Conservation (phyloP, 2,329 filamentous ascomycete species). For the Paraphaeosphaeria sporulosa region DNA sequence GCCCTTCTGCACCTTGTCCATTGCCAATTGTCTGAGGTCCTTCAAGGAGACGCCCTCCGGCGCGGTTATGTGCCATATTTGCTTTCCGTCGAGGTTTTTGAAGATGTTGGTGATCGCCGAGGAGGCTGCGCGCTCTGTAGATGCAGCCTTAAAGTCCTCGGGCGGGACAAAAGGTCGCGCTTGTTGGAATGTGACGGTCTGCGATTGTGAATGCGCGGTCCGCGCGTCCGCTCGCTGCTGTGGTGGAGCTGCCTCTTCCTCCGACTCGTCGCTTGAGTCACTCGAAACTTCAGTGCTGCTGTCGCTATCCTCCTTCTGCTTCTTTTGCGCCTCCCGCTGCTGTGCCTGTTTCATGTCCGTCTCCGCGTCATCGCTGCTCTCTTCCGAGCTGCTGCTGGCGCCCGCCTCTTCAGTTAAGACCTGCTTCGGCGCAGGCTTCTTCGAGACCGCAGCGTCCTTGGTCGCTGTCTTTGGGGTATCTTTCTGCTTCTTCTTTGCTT, state of each 20-base stretch:
- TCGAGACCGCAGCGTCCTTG: conserved; percentile 22
- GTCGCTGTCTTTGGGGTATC: conserved; percentile 16
- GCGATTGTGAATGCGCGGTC: conserved; percentile 28
- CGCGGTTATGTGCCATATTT: conserved; percentile 82
- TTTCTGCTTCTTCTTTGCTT: conserved; percentile 19
- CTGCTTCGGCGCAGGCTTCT: conserved; percentile 31
- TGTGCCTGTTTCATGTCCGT: conserved; percentile 28
- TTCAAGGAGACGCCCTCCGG: conserved; percentile 74
- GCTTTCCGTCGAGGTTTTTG: conserved; percentile 70
- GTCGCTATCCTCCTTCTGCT: conserved; percentile 21
- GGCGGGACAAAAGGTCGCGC: conserved; percentile 48
- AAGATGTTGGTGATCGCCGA: conserved; percentile 58
- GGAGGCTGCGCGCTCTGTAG: conserved; percentile 53
- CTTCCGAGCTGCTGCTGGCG: conserved; percentile 35
- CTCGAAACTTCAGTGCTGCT: conserved; percentile 43
- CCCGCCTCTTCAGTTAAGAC: conserved; percentile 29
- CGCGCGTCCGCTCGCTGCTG: conserved; percentile 23
- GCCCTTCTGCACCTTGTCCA: conserved; percentile 63
- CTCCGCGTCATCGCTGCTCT: conserved; percentile 31
- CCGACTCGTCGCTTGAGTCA: conserved; percentile 51
- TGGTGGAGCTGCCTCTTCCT: conserved; percentile 37
- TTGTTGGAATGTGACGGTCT: conserved; percentile 44
- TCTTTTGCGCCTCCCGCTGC: conserved; percentile 22
- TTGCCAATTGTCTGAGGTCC: conserved; percentile 69
- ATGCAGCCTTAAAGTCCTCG: conserved; percentile 58